phyloP scores from a whole-genome alignment of 2,329 filamentous ascomycete genomes.

The Clarireedia sp. region DNA sequence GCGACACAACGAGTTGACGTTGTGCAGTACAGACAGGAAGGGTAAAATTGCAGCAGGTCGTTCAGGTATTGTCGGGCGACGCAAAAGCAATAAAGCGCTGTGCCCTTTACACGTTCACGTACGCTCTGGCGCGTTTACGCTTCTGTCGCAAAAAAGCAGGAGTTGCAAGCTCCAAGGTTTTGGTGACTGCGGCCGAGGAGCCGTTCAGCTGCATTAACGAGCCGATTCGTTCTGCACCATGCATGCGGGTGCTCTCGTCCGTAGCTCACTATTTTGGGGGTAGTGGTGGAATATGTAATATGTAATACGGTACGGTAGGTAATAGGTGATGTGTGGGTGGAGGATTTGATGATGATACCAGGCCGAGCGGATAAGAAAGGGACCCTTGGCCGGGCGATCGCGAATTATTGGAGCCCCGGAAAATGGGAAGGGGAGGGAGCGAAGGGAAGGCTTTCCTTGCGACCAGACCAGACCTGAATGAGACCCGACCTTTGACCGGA shows the following conservation, averaged over 20 bases:
- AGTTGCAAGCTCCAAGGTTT: constrained; percentile 8
- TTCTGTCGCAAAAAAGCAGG: constrained; percentile 8
- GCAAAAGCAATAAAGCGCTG: not conserved
- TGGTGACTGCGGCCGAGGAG: constrained; percentile 4
- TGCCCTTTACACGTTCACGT: not conserved
- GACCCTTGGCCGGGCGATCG: constrained; percentile 1
- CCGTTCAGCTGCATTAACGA: constrained; percentile 12
- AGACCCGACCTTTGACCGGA: too few species aligned
- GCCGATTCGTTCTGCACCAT: constrained; percentile 11
- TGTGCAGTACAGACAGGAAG: not conserved
- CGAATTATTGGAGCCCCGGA: constrained; percentile 5
- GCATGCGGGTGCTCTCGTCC: constrained; percentile 4
- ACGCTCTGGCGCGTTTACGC: constrained; percentile 9
- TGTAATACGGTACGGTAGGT: not conserved
- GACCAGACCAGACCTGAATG: not conserved
- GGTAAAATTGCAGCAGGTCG: not conserved
- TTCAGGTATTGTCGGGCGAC: not conserved
- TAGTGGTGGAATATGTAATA: not conserved
- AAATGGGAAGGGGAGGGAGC: not conserved
- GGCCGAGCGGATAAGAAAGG: constrained; percentile 1
- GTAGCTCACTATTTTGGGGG: not conserved
- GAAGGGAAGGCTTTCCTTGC: not conserved
- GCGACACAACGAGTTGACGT: constrained; percentile 4
- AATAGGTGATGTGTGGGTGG: not conserved
- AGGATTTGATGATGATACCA: constrained; percentile 3